Conservation (phyloP, 2,329 filamentous ascomycete species). For the Blastomyces percursus region DNA sequence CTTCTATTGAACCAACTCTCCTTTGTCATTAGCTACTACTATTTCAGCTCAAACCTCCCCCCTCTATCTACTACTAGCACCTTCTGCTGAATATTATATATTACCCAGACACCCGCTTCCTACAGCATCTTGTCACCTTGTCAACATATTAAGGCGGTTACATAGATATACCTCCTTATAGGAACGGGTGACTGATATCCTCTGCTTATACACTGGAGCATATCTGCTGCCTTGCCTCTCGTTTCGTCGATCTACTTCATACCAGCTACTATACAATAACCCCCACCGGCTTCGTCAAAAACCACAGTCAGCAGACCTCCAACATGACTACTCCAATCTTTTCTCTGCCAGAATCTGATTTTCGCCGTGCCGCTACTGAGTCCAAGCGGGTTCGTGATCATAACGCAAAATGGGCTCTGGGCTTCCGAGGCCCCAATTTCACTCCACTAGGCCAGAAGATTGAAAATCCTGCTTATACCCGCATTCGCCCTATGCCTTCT, state of each 20-base stretch:
- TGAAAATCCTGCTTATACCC: background rate
- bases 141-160: background rate
- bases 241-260: background rate
- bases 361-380: slow-evolving; percentile 44
- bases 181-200: background rate
- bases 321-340: slow-evolving; percentile 17
- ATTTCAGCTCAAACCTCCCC: background rate
- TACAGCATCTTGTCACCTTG: background rate
- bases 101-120: no score
- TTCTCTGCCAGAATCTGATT: slow-evolving; percentile 40
- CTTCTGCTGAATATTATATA: background rate
- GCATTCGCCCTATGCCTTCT: slow-evolving; percentile 9
- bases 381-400: slow-evolving; percentile 32
- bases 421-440: slow-evolving; percentile 16
- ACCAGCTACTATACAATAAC: background rate
- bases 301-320: background rate
- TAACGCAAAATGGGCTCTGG: slow-evolving; percentile 32
- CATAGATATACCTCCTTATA: background rate
- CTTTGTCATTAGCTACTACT: background rate
- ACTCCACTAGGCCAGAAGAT: background rate
- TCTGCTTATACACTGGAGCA: background rate
- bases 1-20: background rate
- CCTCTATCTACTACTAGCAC: background rate
- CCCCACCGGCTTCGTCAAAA: background rate
- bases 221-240: background rate